A percentile compares a stretch with the other conserved stretches of the same genome.
Evolutionary conservation across 345 rosid genomes (phyloP).

Genomic region (Lepidium sativum): DNA sequence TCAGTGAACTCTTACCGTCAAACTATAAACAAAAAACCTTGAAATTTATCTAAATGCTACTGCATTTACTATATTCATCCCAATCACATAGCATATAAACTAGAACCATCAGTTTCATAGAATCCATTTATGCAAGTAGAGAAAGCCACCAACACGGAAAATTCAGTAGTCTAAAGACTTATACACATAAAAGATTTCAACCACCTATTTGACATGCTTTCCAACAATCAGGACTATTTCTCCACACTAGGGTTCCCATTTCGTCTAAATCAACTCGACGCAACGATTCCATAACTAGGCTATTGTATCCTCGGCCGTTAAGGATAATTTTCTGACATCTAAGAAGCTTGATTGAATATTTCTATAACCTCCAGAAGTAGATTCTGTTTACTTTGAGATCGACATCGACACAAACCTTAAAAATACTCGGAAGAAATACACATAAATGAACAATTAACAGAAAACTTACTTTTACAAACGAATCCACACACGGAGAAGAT

Average conservation of each 20-base stretch:
- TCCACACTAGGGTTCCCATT: conserved; percentile 2
- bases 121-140: background rate
- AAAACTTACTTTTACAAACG: background rate
- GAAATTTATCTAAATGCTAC: background rate
- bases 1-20: background rate
- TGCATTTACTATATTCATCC: background rate
- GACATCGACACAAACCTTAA: background rate
- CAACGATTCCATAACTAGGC: background rate
- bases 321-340: background rate
- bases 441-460: background rate
- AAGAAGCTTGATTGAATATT: background rate
- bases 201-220: background rate
- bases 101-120: background rate
- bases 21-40: background rate
- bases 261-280: background rate
- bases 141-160: background rate
- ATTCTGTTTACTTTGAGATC: background rate
- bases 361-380: background rate
- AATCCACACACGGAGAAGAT: background rate
- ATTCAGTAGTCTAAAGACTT: background rate
- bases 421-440: background rate
- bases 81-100: background rate
- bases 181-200: background rate
- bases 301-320: background rate
- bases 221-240: background rate